phyloP scores from a whole-genome alignment of 805 yeast species.

The Kazachstania kunashirensis region DNA sequence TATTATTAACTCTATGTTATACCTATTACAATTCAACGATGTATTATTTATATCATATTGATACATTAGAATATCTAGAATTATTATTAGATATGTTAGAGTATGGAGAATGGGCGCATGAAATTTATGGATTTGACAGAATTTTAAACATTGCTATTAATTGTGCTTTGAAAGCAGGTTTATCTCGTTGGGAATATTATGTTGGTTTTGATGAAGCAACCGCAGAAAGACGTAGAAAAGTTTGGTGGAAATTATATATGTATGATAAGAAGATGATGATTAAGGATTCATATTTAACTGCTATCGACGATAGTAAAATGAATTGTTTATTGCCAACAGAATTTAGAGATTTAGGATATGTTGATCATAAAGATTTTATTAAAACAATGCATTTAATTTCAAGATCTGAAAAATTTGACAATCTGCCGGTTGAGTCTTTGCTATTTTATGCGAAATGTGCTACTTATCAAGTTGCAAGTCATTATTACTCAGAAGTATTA shows the following conservation, averaged over 20 bases:
- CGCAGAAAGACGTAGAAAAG: constrained; percentile 22
- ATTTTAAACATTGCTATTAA: constrained; percentile 18
- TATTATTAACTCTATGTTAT: constrained; percentile 18
- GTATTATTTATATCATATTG: constrained; percentile 14
- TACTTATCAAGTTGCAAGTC: constrained; percentile 9
- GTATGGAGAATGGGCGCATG: constrained; percentile 23
- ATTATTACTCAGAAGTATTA: constrained; percentile 18
- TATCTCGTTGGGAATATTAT: constrained; percentile 28
- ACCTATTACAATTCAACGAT: constrained; percentile 19
- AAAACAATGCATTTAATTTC: constrained; percentile 7
- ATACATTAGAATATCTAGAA: constrained; percentile 19
- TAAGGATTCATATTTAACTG: constrained; percentile 15
- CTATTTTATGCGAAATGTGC: constrained; percentile 18
- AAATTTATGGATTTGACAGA: constrained; percentile 19
- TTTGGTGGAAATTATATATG: constrained; percentile 26
- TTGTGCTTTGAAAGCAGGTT: constrained; percentile 20
- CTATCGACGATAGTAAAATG: constrained; percentile 15
- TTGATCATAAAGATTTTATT: constrained; percentile 16
- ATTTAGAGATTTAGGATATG: constrained; percentile 19
- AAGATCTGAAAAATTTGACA: constrained; percentile 6
- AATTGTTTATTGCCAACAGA: constrained; percentile 21
- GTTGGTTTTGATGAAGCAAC: constrained; percentile 23
- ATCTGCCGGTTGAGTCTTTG: constrained; percentile 9
- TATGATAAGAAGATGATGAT: constrained; percentile 15
- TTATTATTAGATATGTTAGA: constrained; percentile 20